Evolutionary conservation across 75 land plant species (phyloP).

Genomic region (Pinus tabuliformis): DNA sequence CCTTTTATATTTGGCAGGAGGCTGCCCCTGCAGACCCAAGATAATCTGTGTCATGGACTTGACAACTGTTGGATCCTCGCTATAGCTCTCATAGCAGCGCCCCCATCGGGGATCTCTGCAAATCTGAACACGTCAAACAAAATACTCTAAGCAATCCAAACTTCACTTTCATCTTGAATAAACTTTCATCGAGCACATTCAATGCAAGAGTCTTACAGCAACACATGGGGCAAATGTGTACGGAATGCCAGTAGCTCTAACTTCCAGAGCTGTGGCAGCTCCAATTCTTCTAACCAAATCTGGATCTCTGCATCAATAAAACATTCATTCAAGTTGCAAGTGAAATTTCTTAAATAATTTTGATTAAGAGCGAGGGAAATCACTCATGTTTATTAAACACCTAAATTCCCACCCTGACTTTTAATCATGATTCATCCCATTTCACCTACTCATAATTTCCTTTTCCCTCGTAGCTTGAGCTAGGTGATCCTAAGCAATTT

Average conservation of each 20-base stretch:
- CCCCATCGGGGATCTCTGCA: conserved; percentile 92
- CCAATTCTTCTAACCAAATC: conserved; percentile 36
- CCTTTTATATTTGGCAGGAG: conserved; percentile 19
- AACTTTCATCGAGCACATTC: not conserved
- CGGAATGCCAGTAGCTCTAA: conserved; percentile 62
- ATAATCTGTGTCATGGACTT: conserved; percentile 56
- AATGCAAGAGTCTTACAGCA: conserved; percentile 41
- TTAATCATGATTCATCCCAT: too few relatives aligned
- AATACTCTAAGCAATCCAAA: not conserved
- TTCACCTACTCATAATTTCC: too few relatives aligned
- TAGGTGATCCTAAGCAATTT: too few relatives aligned
- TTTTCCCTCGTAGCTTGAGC: too few relatives aligned
- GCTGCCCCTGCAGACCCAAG: conserved; percentile 63
- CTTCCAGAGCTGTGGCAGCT: conserved; percentile 69
- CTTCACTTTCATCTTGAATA: too few relatives aligned
- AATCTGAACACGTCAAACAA: conserved; percentile 27
- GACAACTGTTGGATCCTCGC: conserved; percentile 60
- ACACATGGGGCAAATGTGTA: conserved; percentile 75
- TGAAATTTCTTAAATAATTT: conserved; percentile 13
- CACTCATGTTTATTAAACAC: not conserved
- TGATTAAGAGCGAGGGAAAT: not conserved
- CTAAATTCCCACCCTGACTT: too few relatives aligned
- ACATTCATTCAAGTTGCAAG: not conserved
- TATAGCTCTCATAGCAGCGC: conserved; percentile 89
- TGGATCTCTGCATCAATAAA: conserved; percentile 1